These are phyloP conservation scores for Clarireedia monteithiana DNA, from an alignment of 2,329 filamentous ascomycete genomes.

Conservation along the genomic window DNA sequence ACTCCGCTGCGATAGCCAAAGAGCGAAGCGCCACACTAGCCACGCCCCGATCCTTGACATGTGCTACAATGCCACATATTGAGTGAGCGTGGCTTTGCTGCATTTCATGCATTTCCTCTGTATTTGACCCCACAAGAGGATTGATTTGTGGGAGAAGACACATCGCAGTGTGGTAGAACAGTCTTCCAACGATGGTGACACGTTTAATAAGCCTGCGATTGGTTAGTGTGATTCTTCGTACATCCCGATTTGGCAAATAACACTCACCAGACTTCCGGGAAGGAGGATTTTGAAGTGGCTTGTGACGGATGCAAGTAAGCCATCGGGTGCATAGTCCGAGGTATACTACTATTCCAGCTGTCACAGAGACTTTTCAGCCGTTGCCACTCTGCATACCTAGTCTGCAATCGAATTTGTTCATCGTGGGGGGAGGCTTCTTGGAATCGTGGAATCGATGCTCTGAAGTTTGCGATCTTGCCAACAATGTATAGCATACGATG, in stretches of 20 bases:
- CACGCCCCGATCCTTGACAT: constrained; percentile 73
- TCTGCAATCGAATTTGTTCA: constrained; percentile 55
- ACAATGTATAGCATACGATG: constrained; percentile 84
- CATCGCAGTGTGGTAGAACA: constrained; percentile 86
- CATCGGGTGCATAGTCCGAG: constrained; percentile 80
- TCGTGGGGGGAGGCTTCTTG: constrained; percentile 52
- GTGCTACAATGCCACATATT: constrained; percentile 83
- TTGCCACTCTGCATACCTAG: constrained; percentile 69
- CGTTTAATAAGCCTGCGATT: constrained; percentile 66
- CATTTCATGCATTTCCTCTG: constrained; percentile 60
- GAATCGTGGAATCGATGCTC: constrained; percentile 57
- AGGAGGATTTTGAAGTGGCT: constrained; percentile 61
- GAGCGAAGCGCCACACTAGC: constrained; percentile 73
- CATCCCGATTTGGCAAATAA: neutral
- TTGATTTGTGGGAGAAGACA: constrained; percentile 74
- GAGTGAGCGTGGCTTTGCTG: constrained; percentile 71
- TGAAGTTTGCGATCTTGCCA: constrained; percentile 80
- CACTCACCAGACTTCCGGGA: constrained; percentile 77
- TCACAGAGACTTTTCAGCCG: constrained; percentile 75
- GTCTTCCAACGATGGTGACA: constrained; percentile 68
- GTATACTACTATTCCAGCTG: constrained; percentile 70
- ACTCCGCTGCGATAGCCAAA: constrained; percentile 68
- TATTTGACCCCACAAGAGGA: constrained; percentile 50
- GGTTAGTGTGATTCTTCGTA: constrained; percentile 20
- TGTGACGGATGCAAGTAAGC: constrained; percentile 65